Evolutionary conservation across 257 asterid species (phyloP).

Genomic region (Agastache rugosa): DNA sequence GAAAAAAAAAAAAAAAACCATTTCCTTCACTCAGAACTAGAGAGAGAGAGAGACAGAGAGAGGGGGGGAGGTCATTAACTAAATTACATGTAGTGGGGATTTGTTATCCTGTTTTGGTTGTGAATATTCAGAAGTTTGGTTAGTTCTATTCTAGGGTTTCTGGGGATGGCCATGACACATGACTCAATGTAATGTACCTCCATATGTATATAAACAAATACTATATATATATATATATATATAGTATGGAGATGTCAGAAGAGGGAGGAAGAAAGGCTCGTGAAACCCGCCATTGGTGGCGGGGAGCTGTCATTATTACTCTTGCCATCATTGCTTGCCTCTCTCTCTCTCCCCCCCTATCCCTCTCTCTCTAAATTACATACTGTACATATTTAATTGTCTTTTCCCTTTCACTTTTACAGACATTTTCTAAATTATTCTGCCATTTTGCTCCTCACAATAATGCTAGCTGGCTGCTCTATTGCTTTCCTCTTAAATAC

Average conservation of each 20-base stretch:
- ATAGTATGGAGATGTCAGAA: too few relatives aligned
- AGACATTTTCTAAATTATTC: conserved; percentile 15
- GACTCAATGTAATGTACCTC: neutral
- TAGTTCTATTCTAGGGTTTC: neutral
- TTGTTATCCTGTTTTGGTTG: conserved; percentile 27
- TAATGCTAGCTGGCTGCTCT: neutral
- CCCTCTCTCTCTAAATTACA: neutral
- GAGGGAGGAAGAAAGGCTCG: conserved; percentile 32
- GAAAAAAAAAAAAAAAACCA: too few relatives aligned
- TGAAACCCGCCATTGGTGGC: conserved; percentile 52
- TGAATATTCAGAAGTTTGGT: neutral
- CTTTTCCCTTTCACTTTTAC: conserved; percentile 34
- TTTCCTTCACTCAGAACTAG: too few relatives aligned
- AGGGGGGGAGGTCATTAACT: neutral
- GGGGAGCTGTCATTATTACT: conserved; percentile 41
- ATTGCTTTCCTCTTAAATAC: too few relatives aligned
- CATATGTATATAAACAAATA: too few relatives aligned
- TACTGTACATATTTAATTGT: conserved; percentile 2
- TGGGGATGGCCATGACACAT: neutral
- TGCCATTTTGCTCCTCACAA: neutral
- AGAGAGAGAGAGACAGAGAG: too few relatives aligned
- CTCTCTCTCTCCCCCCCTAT: neutral
- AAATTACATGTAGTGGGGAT: conserved; percentile 16
- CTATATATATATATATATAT: too few relatives aligned
- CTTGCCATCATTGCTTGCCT: conserved; percentile 34